Percentiles rank a stretch among this genome's conserved stretches.
phyloP scores from a whole-genome alignment of 768 basidiomycete genomes.

The Boletellus sp. region DNA sequence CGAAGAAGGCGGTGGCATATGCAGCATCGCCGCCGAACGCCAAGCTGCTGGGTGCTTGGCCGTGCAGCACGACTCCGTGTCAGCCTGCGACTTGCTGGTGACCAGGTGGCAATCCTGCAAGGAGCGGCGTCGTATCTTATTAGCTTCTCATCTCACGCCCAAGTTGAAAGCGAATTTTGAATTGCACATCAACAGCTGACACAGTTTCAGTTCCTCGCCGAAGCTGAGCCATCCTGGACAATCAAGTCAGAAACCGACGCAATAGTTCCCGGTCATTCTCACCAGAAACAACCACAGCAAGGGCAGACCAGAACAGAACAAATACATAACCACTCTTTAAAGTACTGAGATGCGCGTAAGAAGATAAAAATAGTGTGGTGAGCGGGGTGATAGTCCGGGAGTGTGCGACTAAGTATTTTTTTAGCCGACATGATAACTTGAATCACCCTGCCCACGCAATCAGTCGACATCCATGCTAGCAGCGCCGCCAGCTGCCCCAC shows the following conservation, averaged over 20 bases:
- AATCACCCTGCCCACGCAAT: conserved; percentile 13
- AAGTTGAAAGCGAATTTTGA: no score
- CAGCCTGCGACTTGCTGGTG: no score
- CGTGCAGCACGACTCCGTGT: no score
- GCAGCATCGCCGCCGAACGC: no score
- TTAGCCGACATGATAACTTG: not conserved
- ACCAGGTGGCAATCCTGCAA: no score
- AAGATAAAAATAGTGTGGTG: conserved; percentile 13
- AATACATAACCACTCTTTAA: conserved; percentile 26
- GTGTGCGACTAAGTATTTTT: conserved; percentile 11
- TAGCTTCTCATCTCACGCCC: no score
- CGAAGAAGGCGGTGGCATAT: no score
- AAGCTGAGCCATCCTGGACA: not conserved
- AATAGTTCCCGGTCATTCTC: not conserved
- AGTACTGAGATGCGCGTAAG: conserved; percentile 23
- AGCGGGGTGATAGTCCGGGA: conserved; percentile 14
- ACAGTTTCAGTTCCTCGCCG: no score
- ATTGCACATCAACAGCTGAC: no score
- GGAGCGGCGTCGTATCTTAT: no score
- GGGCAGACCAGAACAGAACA: conserved; percentile 1
- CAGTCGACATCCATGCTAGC: conserved; percentile 25
- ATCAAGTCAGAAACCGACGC: not conserved
- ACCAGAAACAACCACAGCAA: not conserved
- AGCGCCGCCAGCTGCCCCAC: conserved; percentile 14
- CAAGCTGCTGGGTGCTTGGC: no score